Percentiles rank a stretch among this genome's conserved stretches.
These are phyloP conservation scores for Marasmius oreades DNA, from an alignment of 1,284 basidiomycete species.

Conservation along the genomic window DNA sequence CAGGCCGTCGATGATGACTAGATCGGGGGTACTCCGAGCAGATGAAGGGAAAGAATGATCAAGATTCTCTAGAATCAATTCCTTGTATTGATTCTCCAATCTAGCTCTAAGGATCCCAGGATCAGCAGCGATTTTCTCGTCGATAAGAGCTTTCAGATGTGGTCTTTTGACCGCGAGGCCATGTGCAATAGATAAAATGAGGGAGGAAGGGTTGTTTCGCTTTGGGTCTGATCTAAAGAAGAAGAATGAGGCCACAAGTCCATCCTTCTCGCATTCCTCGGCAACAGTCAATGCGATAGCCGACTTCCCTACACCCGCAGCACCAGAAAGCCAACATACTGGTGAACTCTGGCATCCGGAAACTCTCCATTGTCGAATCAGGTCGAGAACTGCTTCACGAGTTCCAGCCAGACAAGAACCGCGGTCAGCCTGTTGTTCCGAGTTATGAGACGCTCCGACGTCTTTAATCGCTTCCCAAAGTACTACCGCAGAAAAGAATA, in stretches of 20 bases:
- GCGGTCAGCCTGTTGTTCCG: neutral
- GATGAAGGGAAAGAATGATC: neutral
- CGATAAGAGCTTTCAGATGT: neutral
- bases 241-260: slow-evolving; percentile 15
- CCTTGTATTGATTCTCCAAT: neutral
- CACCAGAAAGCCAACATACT: slow-evolving; percentile 2
- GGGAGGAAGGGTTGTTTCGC: neutral
- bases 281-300: slow-evolving; percentile 18
- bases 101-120: neutral
- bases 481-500: too few species aligned
- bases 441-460: neutral
- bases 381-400: too few species aligned
- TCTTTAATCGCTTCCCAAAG: too few species aligned
- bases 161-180: neutral
- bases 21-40: too few species aligned
- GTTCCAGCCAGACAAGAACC: neutral
- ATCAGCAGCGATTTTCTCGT: neutral
- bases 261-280: too few species aligned
- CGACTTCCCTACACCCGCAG: slow-evolving; percentile 17
- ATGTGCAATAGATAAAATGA: slow-evolving; percentile 3
- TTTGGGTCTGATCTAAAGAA: slow-evolving; percentile 13
- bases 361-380: neutral
- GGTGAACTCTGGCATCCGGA: neutral
- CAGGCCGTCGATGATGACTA: too few species aligned
- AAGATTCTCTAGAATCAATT: neutral